These are phyloP conservation scores for Daldinia grandis DNA, from an alignment of 495 filamentous ascomycete genomes.

Conservation along the genomic window DNA sequence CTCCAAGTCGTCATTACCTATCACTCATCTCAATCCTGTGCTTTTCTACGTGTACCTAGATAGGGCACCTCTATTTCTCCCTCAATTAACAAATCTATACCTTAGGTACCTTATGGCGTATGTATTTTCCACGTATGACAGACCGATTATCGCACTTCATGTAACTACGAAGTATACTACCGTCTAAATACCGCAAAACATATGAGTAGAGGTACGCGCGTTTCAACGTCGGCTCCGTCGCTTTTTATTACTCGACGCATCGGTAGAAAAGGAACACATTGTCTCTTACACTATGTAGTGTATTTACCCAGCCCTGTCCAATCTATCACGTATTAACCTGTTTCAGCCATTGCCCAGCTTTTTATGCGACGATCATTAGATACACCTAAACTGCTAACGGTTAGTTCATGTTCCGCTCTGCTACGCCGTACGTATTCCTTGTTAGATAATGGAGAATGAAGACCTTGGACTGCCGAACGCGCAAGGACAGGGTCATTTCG, in stretches of 20 bases:
- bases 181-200: conserved; percentile 1
- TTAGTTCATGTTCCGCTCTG: conserved; percentile 5
- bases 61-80: no score
- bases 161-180: not conserved
- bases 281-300: no score
- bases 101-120: no score
- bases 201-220: not conserved
- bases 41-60: not conserved
- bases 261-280: conserved; percentile 35
- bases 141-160: not conserved
- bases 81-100: not conserved
- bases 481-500: not conserved
- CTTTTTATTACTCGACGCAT: conserved; percentile 34
- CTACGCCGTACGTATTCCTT: conserved; percentile 9
- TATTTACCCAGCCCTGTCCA: conserved; percentile 41
- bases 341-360: conserved; percentile 25
- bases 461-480: conserved; percentile 27
- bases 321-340: conserved; percentile 33
- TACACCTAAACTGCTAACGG: conserved; percentile 22
- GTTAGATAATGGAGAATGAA: conserved; percentile 21
- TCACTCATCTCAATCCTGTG: not conserved
- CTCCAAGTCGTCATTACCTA: conserved; percentile 26
- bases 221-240: conserved; percentile 8
- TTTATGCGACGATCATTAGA: conserved; percentile 29
- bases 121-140: not conserved